Percentiles rank a stretch among this genome's conserved stretches.
Conservation (phyloP, 176 grass and related monocot genomes). For the Rhynchospora tenuis region DNA sequence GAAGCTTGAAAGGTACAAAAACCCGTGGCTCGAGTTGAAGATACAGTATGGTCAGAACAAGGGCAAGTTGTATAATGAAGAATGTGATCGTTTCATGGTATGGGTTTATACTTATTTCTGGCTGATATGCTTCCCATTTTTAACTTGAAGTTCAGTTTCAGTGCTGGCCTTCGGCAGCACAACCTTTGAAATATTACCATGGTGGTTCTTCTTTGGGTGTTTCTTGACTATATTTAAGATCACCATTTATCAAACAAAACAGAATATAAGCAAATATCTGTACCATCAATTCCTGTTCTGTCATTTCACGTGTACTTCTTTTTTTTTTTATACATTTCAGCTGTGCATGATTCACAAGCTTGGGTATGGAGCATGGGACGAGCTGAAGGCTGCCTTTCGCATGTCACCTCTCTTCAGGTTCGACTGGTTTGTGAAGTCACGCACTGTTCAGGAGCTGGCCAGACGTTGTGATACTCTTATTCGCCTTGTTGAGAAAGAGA, state of each 20-base stretch:
- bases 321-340: slow-evolving; percentile 34
- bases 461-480: slow-evolving; percentile 95
- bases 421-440: slow-evolving; percentile 99
- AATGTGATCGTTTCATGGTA: slow-evolving; percentile 99
- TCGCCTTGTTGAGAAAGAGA: slow-evolving; percentile 94
- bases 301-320: neutral
- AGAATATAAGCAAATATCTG: neutral
- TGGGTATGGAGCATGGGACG: slow-evolving; percentile 97
- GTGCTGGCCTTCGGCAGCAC: neutral
- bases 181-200: neutral
- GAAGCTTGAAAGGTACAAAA: slow-evolving; percentile 95
- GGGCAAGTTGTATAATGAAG: slow-evolving; percentile 97
- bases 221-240: neutral
- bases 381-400: slow-evolving; percentile 89
- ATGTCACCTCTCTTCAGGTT: slow-evolving; percentile 89
- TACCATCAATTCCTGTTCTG: neutral
- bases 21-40: slow-evolving; percentile 95
- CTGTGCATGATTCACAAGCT: slow-evolving; percentile 99
- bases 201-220: neutral
- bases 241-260: neutral
- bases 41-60: slow-evolving; percentile 98
- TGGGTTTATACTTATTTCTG: neutral
- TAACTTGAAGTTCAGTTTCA: slow-evolving; percentile 20
- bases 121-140: neutral
- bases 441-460: slow-evolving; percentile 87